phyloP scores from a whole-genome alignment of 345 rosid genomes.

The Sonneratia alba region DNA sequence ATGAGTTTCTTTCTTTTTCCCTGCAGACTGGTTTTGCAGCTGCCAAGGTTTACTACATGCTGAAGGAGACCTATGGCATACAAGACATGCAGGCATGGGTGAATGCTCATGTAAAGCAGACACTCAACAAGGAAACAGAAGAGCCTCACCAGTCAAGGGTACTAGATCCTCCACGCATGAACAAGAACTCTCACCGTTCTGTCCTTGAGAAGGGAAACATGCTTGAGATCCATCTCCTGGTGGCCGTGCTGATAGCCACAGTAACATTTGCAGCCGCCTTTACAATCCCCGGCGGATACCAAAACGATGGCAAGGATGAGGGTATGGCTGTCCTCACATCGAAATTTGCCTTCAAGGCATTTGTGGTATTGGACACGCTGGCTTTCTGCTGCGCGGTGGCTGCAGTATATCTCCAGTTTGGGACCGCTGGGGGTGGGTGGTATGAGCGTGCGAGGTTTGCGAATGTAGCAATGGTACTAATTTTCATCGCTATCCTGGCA shows the following conservation, averaged over 20 bases:
- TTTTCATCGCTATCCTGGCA: slow-evolving; percentile 13
- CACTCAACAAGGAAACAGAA: slow-evolving; percentile 7
- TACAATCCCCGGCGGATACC: slow-evolving; percentile 13
- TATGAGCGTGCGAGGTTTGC: slow-evolving; percentile 14
- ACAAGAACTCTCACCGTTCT: background rate
- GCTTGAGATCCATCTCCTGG: slow-evolving; percentile 16
- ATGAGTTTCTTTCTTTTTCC: background rate
- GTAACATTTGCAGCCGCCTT: slow-evolving; percentile 20
- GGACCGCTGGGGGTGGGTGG: slow-evolving; percentile 17
- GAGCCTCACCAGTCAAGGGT: background rate
- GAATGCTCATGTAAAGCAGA: slow-evolving; percentile 4
- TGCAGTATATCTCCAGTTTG: slow-evolving; percentile 10
- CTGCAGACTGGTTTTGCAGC: slow-evolving; percentile 19
- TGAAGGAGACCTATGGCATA: slow-evolving; percentile 13
- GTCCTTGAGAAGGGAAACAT: slow-evolving; percentile 2
- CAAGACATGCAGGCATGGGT: slow-evolving; percentile 20
- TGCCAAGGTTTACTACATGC: slow-evolving; percentile 18
- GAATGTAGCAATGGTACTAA: slow-evolving; percentile 10
- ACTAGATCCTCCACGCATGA: background rate
- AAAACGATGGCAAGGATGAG: background rate
- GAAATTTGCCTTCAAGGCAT: background rate
- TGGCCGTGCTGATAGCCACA: slow-evolving; percentile 19
- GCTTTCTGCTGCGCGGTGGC: slow-evolving; percentile 16
- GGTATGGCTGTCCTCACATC: background rate
- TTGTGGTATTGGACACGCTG: slow-evolving; percentile 8